phyloP scores from a whole-genome alignment of 306 rosid genomes.

The Ammopiptanthus mongolicus region DNA sequence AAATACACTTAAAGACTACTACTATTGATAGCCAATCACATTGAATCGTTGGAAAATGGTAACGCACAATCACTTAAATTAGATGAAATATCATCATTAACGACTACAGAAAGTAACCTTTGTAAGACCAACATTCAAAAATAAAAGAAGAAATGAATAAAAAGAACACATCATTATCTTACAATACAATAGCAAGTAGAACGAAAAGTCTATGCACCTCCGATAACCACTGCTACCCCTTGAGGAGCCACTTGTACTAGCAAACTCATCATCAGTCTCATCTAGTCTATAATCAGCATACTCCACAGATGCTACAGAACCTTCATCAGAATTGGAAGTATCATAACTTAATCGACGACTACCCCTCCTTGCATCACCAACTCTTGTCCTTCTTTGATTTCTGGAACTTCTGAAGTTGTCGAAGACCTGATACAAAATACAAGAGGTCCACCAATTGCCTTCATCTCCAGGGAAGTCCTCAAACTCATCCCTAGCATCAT shows the following conservation, averaged over 20 bases:
- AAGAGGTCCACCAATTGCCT: constrained; percentile 90
- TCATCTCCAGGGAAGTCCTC: constrained; percentile 78
- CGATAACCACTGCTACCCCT: constrained; percentile 53
- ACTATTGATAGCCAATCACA: background rate
- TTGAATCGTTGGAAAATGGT: background rate
- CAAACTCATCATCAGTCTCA: constrained; percentile 63
- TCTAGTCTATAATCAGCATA: constrained; percentile 57
- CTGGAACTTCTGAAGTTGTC: constrained; percentile 68
- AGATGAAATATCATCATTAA: background rate
- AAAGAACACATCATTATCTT: background rate
- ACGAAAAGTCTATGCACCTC: constrained; percentile 40
- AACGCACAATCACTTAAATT: background rate
- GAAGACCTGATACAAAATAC: constrained; percentile 76
- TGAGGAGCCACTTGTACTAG: constrained; percentile 40
- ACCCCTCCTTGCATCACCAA: constrained; percentile 53
- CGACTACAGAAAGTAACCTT: too few relatives aligned
- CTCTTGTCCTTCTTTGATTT: constrained; percentile 68
- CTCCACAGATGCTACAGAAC: constrained; percentile 65
- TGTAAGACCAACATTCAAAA: background rate
- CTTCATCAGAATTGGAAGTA: constrained; percentile 65
- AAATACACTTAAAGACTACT: background rate
- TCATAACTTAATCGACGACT: constrained; percentile 56
- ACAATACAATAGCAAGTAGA: background rate
- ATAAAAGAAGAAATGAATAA: background rate
- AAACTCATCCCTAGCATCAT: constrained; percentile 66